Conservation (phyloP, 805 yeast genomes). For the Kodamaea neixiangensis region DNA sequence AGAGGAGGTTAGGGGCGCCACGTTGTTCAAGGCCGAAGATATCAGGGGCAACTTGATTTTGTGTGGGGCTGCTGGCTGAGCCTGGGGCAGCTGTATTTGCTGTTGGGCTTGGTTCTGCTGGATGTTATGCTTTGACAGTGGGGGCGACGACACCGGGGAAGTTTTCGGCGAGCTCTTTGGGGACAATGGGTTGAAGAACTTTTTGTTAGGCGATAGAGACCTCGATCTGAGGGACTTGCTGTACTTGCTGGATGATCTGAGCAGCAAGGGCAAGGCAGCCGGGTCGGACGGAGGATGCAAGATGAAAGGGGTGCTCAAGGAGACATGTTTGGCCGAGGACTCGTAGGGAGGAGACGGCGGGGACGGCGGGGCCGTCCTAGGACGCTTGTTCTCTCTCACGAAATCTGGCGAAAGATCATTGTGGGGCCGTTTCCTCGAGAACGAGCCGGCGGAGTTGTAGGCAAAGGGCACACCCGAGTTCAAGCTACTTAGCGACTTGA, state of each 20-base stretch:
- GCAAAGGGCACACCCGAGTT: slow-evolving; percentile 6
- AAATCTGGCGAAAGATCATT: slow-evolving; percentile 20
- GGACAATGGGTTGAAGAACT: slow-evolving; percentile 19
- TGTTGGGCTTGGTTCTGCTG: background rate
- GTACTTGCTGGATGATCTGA: slow-evolving; percentile 11
- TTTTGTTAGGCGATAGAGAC: slow-evolving; percentile 16
- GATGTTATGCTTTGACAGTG: background rate
- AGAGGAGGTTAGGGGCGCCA: slow-evolving; percentile 18
- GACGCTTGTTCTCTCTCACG: slow-evolving; percentile 28
- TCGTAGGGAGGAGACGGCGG: slow-evolving; percentile 29
- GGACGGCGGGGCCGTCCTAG: slow-evolving; percentile 51
- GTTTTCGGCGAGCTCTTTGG: slow-evolving; percentile 22
- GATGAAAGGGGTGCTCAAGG: slow-evolving; percentile 6
- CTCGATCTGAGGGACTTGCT: slow-evolving; percentile 14
- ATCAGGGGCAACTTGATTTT: slow-evolving; percentile 35
- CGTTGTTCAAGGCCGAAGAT: slow-evolving; percentile 30
- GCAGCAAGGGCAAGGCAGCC: background rate
- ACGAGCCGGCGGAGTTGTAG: background rate
- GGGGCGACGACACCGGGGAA: slow-evolving; percentile 20
- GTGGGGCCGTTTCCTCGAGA: slow-evolving; percentile 27
- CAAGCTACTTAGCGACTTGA: slow-evolving; percentile 11
- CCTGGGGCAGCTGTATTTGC: background rate
- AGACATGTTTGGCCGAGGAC: background rate
- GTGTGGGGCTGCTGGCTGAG: background rate
- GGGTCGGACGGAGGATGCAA: slow-evolving; percentile 1